Evolutionary conservation across 2,329 filamentous ascomycete genomes (phyloP), one percentile per base, ranked within the genome.

Genomic region (Pseudogymnoascus sp.): DNA sequence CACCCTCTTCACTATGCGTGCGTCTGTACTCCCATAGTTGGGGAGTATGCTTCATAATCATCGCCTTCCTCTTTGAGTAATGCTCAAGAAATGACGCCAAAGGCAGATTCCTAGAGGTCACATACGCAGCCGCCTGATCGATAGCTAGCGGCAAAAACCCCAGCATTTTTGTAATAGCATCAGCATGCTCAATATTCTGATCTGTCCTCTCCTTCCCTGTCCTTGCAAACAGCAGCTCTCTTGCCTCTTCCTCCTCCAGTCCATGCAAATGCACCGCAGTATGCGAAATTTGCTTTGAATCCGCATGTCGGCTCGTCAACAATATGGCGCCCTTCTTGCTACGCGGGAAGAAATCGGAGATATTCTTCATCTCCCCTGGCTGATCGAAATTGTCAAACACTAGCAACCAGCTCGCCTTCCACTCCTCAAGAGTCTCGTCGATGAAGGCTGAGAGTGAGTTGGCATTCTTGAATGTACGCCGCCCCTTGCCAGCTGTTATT

Each of bases 61-160:
- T 33, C 8, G 60, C 60, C 42, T 63, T 62, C 17, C 64, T 48
- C 9, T 35, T 42, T 3, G 63, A 59, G 48, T 67, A 68, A 7
- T 65, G 62, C 10, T 63, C 60, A 27, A 68, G 36, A 29, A 70
- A 72, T 33, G 67, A 48, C 2, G 51, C 33, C 1, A 70, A 35
- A 3, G 48, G 27, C 5, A 71, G 62, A 17, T 67, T 66, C 4
- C 61, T 63, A 2, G 38, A 41, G 7, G 44, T 29, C n/a, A 72
- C 68, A 61, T 69, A 72, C 38, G 70, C 68, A 8, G 65, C 68
- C 15, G 69, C 70, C 55, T 72, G 71, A 27, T 68, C 65, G 9
- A 72, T 68, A 27, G 68, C 69, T 2, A 72, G 66, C 4, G 70
- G 61, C 59, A 65, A 66, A 21, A 59, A 66, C 15, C 66, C 69